Base-by-base conservation (phyloP, 306 rosid species). In the Crataegus laevigata region DNA sequence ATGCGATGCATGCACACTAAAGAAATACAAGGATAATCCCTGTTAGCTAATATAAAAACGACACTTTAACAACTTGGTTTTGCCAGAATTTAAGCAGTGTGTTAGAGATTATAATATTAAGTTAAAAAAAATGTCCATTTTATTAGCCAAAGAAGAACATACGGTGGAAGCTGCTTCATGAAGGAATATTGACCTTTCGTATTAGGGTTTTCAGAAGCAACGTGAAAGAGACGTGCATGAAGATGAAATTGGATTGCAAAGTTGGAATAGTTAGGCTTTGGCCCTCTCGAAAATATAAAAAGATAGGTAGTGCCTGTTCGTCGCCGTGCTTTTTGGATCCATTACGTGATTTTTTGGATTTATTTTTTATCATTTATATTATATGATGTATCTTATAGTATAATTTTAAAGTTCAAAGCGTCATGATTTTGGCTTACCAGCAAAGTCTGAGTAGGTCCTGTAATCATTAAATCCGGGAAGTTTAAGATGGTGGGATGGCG, bases 191-290 rank as follows among this genome's bases (percentile, higher is more conserved):
- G 86, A 79, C 88, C 76, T 68, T 77, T 58, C 51, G 73, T 24
- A 67, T 77, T 84, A 79, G 84, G 90, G 82, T 51, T 87, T 79
- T 58, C 28, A 58, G 76, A 69, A 73, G 89, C 91, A 74, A 88
- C 86, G 97, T 90, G 96, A 91, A 84, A 77, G 89, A 78, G 90
- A 87, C 92, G 89, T 89, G 96, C 91, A 94, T 88, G 89, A 78
- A 75, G 76, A 83, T 69, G 63, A 66, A 65, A 11, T 77, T 55
- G 75, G 78, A 57, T 66, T 47, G 55, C 36, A 52, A 71, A 76
- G 52, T 66, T 58, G 55, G 47, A 52, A 71, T 63, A 34, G 63
- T 72, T 72, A 34, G 65, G 62, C 79, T 32, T 80, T 17, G 8
- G 64, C 11, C n/a, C 42, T 61, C 45, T 68, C 12, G 8, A 25